phyloP scores from a whole-genome alignment of 1,284 basidiomycete species.

The Marasmius fiardii region DNA sequence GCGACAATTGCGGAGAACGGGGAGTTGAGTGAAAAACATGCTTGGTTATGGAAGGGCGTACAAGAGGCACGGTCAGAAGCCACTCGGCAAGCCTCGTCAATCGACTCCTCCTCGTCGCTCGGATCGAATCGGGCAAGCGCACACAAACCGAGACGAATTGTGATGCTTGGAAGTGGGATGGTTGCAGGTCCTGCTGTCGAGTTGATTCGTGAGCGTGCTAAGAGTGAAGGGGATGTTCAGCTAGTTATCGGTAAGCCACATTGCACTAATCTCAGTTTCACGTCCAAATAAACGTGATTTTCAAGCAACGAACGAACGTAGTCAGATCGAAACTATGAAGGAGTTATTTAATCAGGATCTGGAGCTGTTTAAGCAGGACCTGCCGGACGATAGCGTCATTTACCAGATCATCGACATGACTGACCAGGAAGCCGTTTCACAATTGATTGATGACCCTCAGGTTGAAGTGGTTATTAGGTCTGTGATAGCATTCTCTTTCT shows the following conservation, averaged over 20 bases:
- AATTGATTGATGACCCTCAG: constrained; percentile 43
- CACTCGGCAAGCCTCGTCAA: background rate
- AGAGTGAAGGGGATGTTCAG: constrained; percentile 49
- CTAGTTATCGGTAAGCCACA: constrained; percentile 66
- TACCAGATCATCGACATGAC: constrained; percentile 64
- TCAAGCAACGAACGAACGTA: constrained; percentile 66
- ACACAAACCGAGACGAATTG: constrained; percentile 59
- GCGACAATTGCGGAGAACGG: constrained; percentile 75
- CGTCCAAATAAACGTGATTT: background rate
- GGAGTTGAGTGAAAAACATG: constrained; percentile 47
- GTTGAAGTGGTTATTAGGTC: constrained; percentile 58
- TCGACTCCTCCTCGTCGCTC: background rate
- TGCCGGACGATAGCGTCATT: constrained; percentile 53
- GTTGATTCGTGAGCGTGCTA: constrained; percentile 45
- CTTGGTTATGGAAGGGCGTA: constrained; percentile 58
- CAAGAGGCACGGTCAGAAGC: constrained; percentile 34
- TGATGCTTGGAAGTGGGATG: constrained; percentile 90
- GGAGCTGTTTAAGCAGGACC: constrained; percentile 48
- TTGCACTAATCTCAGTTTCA: constrained; percentile 17
- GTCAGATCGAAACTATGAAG: background rate
- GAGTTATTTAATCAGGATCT: constrained; percentile 50
- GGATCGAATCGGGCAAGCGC: constrained; percentile 4
- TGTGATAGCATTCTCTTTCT: background rate
- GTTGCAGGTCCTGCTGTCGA: constrained; percentile 85
- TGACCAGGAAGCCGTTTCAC: constrained; percentile 45